Percentiles rank a stretch among this genome's conserved stretches.
phyloP scores from a whole-genome alignment of 345 rosid genomes.

The Dipteronia dyeriana region DNA sequence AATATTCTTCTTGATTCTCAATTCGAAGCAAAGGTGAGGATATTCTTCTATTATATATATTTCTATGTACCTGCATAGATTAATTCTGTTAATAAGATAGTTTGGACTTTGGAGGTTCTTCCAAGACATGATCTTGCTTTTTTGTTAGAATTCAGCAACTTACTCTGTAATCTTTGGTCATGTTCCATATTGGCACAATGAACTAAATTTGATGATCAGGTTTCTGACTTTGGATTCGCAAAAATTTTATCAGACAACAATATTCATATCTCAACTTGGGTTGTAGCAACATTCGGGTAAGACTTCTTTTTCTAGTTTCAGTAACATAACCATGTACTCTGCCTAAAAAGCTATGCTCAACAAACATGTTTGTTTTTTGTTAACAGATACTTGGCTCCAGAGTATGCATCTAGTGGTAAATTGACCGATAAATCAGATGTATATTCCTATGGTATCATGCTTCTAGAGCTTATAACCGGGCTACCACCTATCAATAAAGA shows the following conservation, averaged over 20 bases:
- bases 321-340: too few species aligned
- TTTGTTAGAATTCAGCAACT: too few species aligned
- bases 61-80: too few species aligned
- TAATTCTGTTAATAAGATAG: too few species aligned
- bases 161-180: too few species aligned
- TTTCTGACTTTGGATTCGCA: slow-evolving; percentile 91
- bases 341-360: background rate
- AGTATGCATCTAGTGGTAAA: slow-evolving; percentile 76
- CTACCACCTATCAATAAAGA: too few species aligned
- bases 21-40: slow-evolving; percentile 74
- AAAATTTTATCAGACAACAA: slow-evolving; percentile 51
- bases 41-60: background rate
- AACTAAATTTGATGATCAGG: slow-evolving; percentile 39
- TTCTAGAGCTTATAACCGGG: slow-evolving; percentile 49
- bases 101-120: too few species aligned
- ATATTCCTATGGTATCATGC: slow-evolving; percentile 75
- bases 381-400: slow-evolving; percentile 79
- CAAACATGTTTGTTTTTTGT: background rate
- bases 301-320: slow-evolving; percentile 6
- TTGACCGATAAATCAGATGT: slow-evolving; percentile 78
- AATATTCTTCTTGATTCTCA: slow-evolving; percentile 77
- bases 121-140: too few species aligned
- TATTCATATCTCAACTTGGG: slow-evolving; percentile 76
- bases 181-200: background rate
- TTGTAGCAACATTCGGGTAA: slow-evolving; percentile 88